These are phyloP conservation scores for Entomortierella chlamydospora DNA, from an alignment of 192 early-diverging fungal species.

Conservation along the genomic window DNA sequence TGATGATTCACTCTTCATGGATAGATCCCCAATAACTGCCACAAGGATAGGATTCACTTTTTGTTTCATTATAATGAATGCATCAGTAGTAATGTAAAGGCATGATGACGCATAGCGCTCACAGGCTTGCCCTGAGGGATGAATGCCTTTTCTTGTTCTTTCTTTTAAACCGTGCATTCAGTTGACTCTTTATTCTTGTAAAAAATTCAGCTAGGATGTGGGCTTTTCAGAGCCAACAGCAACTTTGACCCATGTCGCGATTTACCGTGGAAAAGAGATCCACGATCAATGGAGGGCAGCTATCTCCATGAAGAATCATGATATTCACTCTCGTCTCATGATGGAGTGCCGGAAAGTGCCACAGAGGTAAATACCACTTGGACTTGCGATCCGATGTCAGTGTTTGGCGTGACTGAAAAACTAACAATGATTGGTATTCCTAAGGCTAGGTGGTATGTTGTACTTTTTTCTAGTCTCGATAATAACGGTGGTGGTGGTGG, in stretches of 20 bases:
- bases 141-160: too few relatives aligned
- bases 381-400: too few relatives aligned
- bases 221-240: conserved; percentile 67
- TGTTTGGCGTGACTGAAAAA: too few relatives aligned
- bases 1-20: too few relatives aligned
- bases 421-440: too few relatives aligned
- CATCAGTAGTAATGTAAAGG: background rate
- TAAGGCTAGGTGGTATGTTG: too few relatives aligned
- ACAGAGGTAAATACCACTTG: conserved; percentile 67
- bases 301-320: conserved; percentile 55
- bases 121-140: too few relatives aligned
- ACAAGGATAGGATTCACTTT: background rate
- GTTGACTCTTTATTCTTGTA: too few relatives aligned
- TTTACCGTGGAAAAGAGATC: conserved; percentile 74
- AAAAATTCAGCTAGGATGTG: conserved; percentile 59
- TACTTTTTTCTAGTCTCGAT: too few relatives aligned
- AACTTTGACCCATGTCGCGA: conserved; percentile 64
- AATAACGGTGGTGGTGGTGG: too few relatives aligned
- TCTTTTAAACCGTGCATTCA: too few relatives aligned
- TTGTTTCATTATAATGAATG: background rate
- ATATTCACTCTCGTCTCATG: conserved; percentile 81
- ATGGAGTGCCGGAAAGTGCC: conserved; percentile 80
- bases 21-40: too few relatives aligned
- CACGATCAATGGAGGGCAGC: conserved; percentile 53
- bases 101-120: background rate